Conservation (phyloP, 768 basidiomycete genomes). For the Leucocoprinus sp. region DNA sequence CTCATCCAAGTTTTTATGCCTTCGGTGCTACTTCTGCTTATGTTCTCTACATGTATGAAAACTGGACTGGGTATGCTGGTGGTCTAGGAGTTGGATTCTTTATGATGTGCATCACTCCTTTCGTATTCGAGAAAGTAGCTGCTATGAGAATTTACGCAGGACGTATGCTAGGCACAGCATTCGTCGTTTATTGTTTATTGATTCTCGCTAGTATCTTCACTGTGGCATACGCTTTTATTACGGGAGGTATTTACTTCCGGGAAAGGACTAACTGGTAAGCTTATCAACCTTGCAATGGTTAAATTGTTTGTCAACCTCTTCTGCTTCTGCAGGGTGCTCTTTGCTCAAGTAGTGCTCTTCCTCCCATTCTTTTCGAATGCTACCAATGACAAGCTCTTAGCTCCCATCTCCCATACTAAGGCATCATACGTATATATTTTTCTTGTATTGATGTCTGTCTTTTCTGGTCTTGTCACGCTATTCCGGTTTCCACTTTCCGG, state of each 20-base stretch:
- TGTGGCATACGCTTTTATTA: slow-evolving; percentile 87
- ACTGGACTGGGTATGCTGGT: slow-evolving; percentile 66
- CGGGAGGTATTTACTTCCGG: slow-evolving; percentile 64
- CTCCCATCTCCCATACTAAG: slow-evolving; percentile 7
- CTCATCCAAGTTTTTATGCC: slow-evolving; percentile 44
- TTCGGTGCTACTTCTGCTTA: slow-evolving; percentile 46
- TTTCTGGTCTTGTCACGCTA: slow-evolving; percentile 45
- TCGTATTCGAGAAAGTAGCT: slow-evolving; percentile 41
- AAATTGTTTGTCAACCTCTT: slow-evolving; percentile 2
- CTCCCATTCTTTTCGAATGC: slow-evolving; percentile 28
- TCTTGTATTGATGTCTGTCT: slow-evolving; percentile 32
- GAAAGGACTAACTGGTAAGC: slow-evolving; percentile 72
- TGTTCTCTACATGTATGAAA: slow-evolving; percentile 47
- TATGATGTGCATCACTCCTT: slow-evolving; percentile 55
- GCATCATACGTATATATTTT: slow-evolving; percentile 22
- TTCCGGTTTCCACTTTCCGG: slow-evolving; percentile 42
- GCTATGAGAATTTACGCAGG: slow-evolving; percentile 12
- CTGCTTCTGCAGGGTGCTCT: slow-evolving; percentile 36
- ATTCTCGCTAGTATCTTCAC: slow-evolving; percentile 71
- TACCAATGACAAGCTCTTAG: background rate
- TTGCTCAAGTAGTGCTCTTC: slow-evolving; percentile 38
- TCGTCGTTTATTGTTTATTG: slow-evolving; percentile 54
- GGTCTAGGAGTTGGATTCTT: slow-evolving; percentile 58
- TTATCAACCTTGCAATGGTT: background rate
- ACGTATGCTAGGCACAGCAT: slow-evolving; percentile 32